A percentile compares a stretch with the other conserved stretches of the same genome.
Evolutionary conservation across 495 filamentous ascomycete species (phyloP).

Genomic region (Lophium mytilinum): DNA sequence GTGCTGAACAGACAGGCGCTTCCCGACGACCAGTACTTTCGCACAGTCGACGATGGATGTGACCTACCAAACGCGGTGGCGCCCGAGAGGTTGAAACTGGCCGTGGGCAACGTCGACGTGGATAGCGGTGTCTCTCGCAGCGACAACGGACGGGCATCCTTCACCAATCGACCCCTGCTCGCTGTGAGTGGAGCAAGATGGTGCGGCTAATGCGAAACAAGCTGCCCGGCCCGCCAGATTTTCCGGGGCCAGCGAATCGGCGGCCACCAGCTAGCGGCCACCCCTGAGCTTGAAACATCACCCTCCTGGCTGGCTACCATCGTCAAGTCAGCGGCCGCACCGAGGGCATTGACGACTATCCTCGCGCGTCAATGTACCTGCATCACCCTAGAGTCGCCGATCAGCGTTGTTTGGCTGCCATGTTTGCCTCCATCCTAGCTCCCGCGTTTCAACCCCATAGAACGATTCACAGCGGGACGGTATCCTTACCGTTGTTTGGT

Average conservation of each 20-base stretch:
- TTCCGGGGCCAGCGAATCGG: conserved; percentile 11
- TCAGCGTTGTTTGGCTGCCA: conserved; percentile 18
- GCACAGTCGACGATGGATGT: not conserved
- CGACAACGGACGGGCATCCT: not conserved
- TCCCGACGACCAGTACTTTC: conserved; percentile 6
- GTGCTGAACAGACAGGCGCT: not conserved
- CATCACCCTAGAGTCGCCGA: conserved; percentile 2
- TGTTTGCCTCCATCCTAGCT: not conserved
- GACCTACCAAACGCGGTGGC: not conserved
- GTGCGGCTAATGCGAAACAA: conserved; percentile 7
- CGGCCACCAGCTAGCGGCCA: conserved; percentile 8
- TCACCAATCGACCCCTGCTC: conserved; percentile 6
- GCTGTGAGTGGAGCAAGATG: not conserved
- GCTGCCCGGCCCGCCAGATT: conserved; percentile 1
- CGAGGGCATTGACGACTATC: not conserved
- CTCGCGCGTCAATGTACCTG: conserved; percentile 22
- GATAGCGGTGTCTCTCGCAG: not conserved
- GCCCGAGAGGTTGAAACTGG: not conserved
- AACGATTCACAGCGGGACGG: conserved; percentile 8
- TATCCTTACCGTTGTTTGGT: not conserved
- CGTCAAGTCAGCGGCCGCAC: not conserved
- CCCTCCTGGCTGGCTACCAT: not conserved
- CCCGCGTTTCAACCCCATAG: conserved; percentile 16
- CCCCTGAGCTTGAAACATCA: not conserved
- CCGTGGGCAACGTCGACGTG: not conserved